Evolutionary conservation across 176 grass and related monocot genomes (phyloP), one percentile per base, ranked within the genome.

Genomic region (Pharus latifolius): DNA sequence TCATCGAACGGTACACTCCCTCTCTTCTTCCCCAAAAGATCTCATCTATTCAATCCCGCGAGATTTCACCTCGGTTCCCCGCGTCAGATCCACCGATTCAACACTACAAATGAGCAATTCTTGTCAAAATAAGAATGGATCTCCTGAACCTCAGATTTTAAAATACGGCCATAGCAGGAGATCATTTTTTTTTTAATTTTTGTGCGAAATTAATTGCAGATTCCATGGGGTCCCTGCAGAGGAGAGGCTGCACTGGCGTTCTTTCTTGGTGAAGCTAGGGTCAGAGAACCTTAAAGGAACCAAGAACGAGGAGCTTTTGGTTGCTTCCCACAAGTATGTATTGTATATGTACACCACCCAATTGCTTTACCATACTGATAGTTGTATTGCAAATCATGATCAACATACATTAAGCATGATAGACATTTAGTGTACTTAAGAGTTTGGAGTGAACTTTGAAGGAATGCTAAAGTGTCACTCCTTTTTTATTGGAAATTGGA

Each of bases 141-240:
- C n/a, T n/a, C n/a, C n/a, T n/a, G 46, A 51, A 68, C n/a, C n/a
- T 50, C n/a, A 3, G 30, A n/a, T n/a, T n/a, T 65, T 0, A n/a
- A n/a, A n/a, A n/a, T n/a, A n/a, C n/a, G n/a, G n/a, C n/a, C n/a
- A n/a, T n/a, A n/a, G n/a, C n/a, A n/a, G n/a, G n/a, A n/a, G n/a
- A n/a, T n/a, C n/a, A n/a, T n/a, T n/a, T n/a, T n/a, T n/a, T n/a
- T n/a, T n/a, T n/a, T n/a, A n/a, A n/a, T 9, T 12, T 7, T 25
- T 44, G 12, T 63, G 1, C 7, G 6, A 3, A 40, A 37, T 5
- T 38, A 17, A 13, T 12, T 62, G 40, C 67, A 98, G 94, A 17
- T 93, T 98, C 83, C 94, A 98, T 78, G 94, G 94, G 53, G 84
- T 98, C 67, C 94, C 94, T 5, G 67, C 94, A 23, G 94, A 98